These are phyloP conservation scores for Oropetium thomaeum DNA, from an alignment of 176 grass and related monocot genomes.

Conservation along the genomic window DNA sequence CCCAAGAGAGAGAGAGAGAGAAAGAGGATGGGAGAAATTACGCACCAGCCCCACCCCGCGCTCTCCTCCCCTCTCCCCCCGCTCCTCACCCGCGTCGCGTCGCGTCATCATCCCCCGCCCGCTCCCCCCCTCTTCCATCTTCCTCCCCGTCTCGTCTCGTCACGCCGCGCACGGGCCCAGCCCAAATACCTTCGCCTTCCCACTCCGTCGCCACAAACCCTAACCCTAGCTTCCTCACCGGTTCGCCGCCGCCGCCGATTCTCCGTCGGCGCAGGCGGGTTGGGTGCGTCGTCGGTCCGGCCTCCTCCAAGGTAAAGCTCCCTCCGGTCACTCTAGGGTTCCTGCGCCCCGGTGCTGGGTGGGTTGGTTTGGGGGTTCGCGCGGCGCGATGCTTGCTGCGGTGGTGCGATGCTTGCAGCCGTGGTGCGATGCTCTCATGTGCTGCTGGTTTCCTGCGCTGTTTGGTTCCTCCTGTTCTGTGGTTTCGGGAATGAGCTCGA, in stretches of 20 bases:
- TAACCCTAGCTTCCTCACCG: slow-evolving; percentile 41
- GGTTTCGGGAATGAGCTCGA: neutral
- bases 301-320: slow-evolving; percentile 12
- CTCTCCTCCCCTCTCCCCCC: slow-evolving; percentile 4
- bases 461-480: neutral
- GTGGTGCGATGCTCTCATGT: neutral
- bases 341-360: neutral
- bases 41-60: slow-evolving; percentile 5
- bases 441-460: neutral
- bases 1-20: slow-evolving; percentile 22
- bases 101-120: neutral
- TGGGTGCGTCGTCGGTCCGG: neutral
- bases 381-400: neutral
- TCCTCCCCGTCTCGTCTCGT: slow-evolving; percentile 26
- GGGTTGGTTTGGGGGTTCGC: neutral
- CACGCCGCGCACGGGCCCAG: slow-evolving; percentile 32
- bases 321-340: neutral
- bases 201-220: slow-evolving; percentile 34
- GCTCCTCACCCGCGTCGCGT: slow-evolving; percentile 8
- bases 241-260: slow-evolving; percentile 16
- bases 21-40: slow-evolving; percentile 48
- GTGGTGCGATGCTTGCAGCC: neutral
- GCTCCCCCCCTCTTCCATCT: neutral
- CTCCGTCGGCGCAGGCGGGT: neutral
- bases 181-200: slow-evolving; percentile 39